Base-by-base conservation (phyloP, 2,329 filamentous ascomycete genomes). In the Colletotrichum brevisporum region DNA sequence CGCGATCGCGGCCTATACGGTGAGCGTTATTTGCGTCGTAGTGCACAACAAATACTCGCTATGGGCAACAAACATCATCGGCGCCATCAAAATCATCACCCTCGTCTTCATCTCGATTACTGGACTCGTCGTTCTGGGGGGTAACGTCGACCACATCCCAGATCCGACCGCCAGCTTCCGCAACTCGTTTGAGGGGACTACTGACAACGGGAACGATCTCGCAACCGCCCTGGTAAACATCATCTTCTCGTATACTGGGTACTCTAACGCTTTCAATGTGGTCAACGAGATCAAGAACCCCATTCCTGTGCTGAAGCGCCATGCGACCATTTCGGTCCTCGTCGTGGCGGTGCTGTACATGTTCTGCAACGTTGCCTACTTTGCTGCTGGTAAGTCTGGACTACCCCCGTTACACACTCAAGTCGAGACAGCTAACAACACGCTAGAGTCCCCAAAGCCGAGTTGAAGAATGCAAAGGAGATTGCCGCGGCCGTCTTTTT, bases 241-340 rank as follows among this genome's bases (percentile, higher is more conserved):
- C 51, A 83, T 87, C 24, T 90, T 89, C 65, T 86, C 87, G 0
- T 91, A 89, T 67, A 76, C 80, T 0, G 88, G 89, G 1, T 90
- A 85, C 67, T 78, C 82, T 5, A 91, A 90, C 69, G 86, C 88
- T 0, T 90, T 90, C 76, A 89, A 89, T 64, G 82, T 91, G 1
- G 86, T 88, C 61, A 89, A 89, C 61, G 88, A 91, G 76, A 85
- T 90, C 70, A 85, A 88, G 81, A 86, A 89, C 67, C 89, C 89
- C 0, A 82, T 90, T 31, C 85, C 83, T 27, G 85, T 84, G 0
- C 81, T 91, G n/a, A 85, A 85, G 53, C 83, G 77, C 72, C 82
- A 83, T 62, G 87, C 83, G 2, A 81, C 83, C 1, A 74, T 84
- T 1, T 87, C 88, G 0, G 77, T 90, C 1, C 51, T 85, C 0